These are phyloP conservation scores for Trichomonascaceae sp. DNA, from an alignment of 1,139 yeast genomes.

Conservation along the genomic window DNA sequence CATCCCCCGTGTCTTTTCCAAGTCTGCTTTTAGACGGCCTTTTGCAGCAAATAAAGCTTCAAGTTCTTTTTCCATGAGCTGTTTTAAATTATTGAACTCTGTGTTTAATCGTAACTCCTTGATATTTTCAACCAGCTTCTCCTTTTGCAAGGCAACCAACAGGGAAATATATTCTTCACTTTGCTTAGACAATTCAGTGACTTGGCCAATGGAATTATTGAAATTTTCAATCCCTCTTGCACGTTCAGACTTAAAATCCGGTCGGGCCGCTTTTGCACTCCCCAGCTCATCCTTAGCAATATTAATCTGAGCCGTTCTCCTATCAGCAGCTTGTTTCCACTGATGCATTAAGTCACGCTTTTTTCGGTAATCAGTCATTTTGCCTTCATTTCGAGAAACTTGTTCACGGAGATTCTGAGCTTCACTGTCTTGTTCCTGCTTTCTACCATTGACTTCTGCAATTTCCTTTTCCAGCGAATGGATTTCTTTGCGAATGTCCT, in stretches of 20 bases:
- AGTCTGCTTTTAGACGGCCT: neutral
- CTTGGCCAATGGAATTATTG: neutral
- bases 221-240: conserved; percentile 22
- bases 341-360: conserved; percentile 12
- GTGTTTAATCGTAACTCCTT: neutral
- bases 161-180: neutral
- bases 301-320: conserved; percentile 27
- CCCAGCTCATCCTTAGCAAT: conserved; percentile 19
- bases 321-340: conserved; percentile 19
- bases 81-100: neutral
- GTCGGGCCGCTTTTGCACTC: neutral
- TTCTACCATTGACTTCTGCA: conserved; percentile 6
- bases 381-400: conserved; percentile 5
- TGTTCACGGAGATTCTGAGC: conserved; percentile 6
- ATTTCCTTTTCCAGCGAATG: conserved; percentile 16
- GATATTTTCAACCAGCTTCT: neutral
- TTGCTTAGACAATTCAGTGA: neutral
- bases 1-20: neutral
- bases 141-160: neutral
- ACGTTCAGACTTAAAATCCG: conserved; percentile 15
- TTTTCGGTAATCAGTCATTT: conserved; percentile 1
- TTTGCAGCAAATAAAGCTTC: neutral
- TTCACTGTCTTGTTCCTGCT: conserved; percentile 13
- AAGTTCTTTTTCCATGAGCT: conserved; percentile 1
- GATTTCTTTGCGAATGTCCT: conserved; percentile 16